Base-by-base conservation (phyloP, 179 eudicot species). In the Pouteria campechiana region DNA sequence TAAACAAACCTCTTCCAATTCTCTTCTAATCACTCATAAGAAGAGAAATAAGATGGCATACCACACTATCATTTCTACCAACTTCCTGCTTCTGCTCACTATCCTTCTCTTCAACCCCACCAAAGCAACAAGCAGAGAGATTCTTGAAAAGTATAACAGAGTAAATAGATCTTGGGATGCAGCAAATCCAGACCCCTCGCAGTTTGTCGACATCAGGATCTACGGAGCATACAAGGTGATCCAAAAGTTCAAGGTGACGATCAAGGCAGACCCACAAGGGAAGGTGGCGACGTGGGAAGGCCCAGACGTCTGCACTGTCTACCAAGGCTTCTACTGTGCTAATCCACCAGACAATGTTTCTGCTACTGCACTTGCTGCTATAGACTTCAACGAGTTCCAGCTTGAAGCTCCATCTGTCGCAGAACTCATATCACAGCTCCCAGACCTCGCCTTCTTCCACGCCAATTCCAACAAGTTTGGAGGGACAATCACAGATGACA, bases 371-470 rank as follows among this genome's bases (percentile, higher is more conserved):
- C 14, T 74, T 3, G 49, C 60, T 17, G 51, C 50, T 0, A 49
- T 70, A 0, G 19, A 44, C 11, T 74, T 74, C 36, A 70, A 70
- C 32, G 65, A 38, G 8, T 48, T 3, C 17, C 0, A 18, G 0
- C 56, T 74, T 4, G 53, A 4, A 20, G 74, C 73, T 5, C 40
- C 42, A 0, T 38, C 53, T 9, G n/a, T 74, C 0, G 37, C 34
- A 0, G 46, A 23, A 14, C 60, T 74, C 40, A 33, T 74, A 0
- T 54, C 52, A 0, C 23, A 28, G 3, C 44, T 74, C 17, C 60
- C 60, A 1, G 81, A 70, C 18, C 6, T 70, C 2, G 43, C 67
- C 11, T 7, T 66, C 34, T 66, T 74, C 29, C 80, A 74, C 18
- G 73, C 70, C 5, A 70, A 75, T 28, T 48, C 69, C 29, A 70